A percentile compares a stretch with the other conserved stretches of the same genome.
These are phyloP conservation scores for Erucastrum elatum DNA, from an alignment of 345 rosid genomes.

Conservation along the genomic window DNA sequence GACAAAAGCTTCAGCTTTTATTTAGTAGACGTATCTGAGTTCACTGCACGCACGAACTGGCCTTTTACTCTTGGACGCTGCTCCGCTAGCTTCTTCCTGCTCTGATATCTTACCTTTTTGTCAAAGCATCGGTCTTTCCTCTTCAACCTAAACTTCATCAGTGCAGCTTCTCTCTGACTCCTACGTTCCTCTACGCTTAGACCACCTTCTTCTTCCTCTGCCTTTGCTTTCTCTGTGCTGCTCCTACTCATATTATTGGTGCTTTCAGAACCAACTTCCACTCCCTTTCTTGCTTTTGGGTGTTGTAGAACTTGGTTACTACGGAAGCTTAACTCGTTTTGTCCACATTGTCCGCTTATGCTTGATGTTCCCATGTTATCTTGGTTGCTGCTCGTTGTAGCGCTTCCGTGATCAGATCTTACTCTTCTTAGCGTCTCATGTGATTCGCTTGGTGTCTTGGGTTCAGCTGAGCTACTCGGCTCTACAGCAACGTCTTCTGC, in stretches of 20 bases:
- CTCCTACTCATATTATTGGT: slow-evolving; percentile 22
- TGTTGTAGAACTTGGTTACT: slow-evolving; percentile 26
- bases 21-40: slow-evolving; percentile 26
- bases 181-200: slow-evolving; percentile 33
- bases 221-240: slow-evolving; percentile 40
- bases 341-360: no score
- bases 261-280: slow-evolving; percentile 32
- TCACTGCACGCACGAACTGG: slow-evolving; percentile 62
- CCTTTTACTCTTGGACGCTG: slow-evolving; percentile 86
- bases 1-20: slow-evolving; percentile 4
- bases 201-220: slow-evolving; percentile 25
- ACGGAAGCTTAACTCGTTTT: no score
- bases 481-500: slow-evolving; percentile 27
- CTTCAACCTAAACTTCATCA: slow-evolving; percentile 63
- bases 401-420: slow-evolving; percentile 37
- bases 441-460: slow-evolving; percentile 44
- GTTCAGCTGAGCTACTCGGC: slow-evolving; percentile 33
- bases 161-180: slow-evolving; percentile 66
- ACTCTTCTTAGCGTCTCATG: slow-evolving; percentile 26
- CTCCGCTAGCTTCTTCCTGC: slow-evolving; percentile 76
- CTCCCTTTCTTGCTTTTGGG: slow-evolving; percentile 20
- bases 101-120: slow-evolving; percentile 82
- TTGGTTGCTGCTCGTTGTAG: slow-evolving; percentile 36
- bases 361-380: slow-evolving; percentile 45
- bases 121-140: slow-evolving; percentile 73